Base-by-base conservation (phyloP, 768 basidiomycete species). In the Strobilomyces dryophilus region DNA sequence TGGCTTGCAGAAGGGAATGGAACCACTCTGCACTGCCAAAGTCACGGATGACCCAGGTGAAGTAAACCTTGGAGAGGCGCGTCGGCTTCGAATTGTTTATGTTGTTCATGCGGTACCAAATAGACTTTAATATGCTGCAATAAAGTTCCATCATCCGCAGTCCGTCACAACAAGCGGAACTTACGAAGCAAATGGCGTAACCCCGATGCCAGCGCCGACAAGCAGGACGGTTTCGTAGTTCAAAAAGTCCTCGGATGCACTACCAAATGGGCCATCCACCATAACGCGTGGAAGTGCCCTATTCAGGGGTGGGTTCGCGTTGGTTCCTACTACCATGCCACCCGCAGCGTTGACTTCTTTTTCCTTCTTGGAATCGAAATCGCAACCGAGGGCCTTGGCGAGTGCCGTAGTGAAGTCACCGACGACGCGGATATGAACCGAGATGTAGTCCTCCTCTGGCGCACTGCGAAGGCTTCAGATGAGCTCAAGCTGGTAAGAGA, bases 61-160 rank as follows among this genome's bases (percentile, higher is more conserved):
- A 92, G 76, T 92, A 92, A 45, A 91, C 84, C 74, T 98, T 97
- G 46, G 87, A 89, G 37, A 97, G 79, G 45, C 90, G 80, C 1
- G 93, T 95, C 14, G 83, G 81, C 68, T 84, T 85, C 21, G 79
- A 80, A 57, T 76, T 72, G 63, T 87, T 81, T 63, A 92, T 79
- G 72, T 87, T 87, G 73, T 94, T 95, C 88, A 95, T 88, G 52
- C 92, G 87, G 74, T 97, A 98, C 93, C 93, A 95, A 63, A 95
- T 91, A 14, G 88, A 86, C 70, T 95, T 92, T 50, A 92, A 72
- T 61, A 91, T 92, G 47, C 87, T 89, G 57, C 18, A n/a, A 53
- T 17, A 47, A 45, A 44, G 51, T 59, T 48, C 24, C 35, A 39
- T 48, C 44, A 45, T 40, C 27, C 26, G 26, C 20, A 31, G 42